A percentile compares a stretch with the other conserved stretches of the same genome.
Conservation (phyloP, 768 basidiomycete species). For the Tricholoma sp. region DNA sequence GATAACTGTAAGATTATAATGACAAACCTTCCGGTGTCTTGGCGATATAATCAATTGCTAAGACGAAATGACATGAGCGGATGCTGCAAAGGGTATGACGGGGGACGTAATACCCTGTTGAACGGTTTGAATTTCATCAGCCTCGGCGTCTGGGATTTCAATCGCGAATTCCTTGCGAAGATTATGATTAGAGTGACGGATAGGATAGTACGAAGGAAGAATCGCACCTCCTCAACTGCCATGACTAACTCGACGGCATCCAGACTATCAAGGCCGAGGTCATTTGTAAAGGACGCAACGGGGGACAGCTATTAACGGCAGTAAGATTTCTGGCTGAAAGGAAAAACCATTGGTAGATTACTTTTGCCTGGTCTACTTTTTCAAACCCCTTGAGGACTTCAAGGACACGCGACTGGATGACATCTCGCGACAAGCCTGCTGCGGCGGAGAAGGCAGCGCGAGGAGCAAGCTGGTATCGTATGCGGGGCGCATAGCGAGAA, state of each 20-base stretch:
- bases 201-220: constrained; percentile 1
- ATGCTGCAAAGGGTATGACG: constrained; percentile 8
- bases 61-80: constrained; percentile 11
- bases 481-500: constrained; percentile 33
- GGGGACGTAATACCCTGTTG: constrained; percentile 67
- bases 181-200: constrained; percentile 5
- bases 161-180: constrained; percentile 82
- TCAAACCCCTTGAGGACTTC: constrained; percentile 87
- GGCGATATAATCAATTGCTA: constrained; percentile 92
- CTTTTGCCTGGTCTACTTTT: constrained; percentile 79
- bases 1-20: neutral
- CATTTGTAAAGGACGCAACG: constrained; percentile 57
- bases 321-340: neutral
- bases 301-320: constrained; percentile 15
- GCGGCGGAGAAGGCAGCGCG: constrained; percentile 62
- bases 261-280: constrained; percentile 91
- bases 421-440: constrained; percentile 58
- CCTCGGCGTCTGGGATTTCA: constrained; percentile 97
- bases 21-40: constrained; percentile 82
- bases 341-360: constrained; percentile 15
- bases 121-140: constrained; percentile 90
- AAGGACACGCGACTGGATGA: constrained; percentile 69
- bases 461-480: constrained; percentile 32
- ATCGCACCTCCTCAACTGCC: constrained; percentile 88
- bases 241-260: constrained; percentile 98